Conservation (phyloP, 345 rosid species). For the Linum trigynum region DNA sequence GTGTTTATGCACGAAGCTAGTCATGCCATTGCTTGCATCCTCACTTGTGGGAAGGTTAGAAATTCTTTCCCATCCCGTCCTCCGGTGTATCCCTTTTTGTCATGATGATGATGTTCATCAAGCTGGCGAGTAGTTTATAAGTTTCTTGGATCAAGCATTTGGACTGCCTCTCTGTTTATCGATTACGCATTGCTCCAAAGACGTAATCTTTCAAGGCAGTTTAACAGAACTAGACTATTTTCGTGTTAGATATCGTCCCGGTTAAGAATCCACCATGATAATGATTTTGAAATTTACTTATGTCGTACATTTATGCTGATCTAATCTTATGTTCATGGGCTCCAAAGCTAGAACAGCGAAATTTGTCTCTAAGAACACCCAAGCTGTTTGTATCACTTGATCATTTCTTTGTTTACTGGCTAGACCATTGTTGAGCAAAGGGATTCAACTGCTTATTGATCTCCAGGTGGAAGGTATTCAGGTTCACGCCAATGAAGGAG, state of each 20-base stretch:
- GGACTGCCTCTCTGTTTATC: not conserved
- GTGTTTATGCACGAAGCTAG: conserved; percentile 94
- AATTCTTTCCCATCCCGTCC: conserved; percentile 12
- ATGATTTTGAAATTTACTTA: not conserved
- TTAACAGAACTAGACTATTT: not conserved
- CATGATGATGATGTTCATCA: not conserved
- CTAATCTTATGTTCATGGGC: not conserved
- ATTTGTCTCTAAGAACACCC: not conserved
- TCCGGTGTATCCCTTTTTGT: not conserved
- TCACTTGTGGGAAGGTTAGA: conserved; percentile 94
- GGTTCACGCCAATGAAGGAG: conserved; percentile 94
- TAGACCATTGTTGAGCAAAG: not conserved
- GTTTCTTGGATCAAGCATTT: not conserved
- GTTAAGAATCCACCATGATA: not conserved
- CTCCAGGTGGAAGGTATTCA: conserved; percentile 88
- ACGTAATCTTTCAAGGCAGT: not conserved
- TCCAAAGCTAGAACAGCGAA: not conserved
- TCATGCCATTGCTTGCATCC: conserved; percentile 95
- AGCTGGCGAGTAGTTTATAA: too few species aligned
- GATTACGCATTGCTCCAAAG: not conserved
- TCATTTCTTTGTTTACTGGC: not conserved
- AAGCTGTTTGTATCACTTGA: not conserved
- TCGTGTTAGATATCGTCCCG: too few species aligned
- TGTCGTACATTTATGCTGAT: not conserved
- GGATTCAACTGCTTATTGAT: not conserved